phyloP scores from a whole-genome alignment of 306 rosid species.

The Glycine soja region DNA sequence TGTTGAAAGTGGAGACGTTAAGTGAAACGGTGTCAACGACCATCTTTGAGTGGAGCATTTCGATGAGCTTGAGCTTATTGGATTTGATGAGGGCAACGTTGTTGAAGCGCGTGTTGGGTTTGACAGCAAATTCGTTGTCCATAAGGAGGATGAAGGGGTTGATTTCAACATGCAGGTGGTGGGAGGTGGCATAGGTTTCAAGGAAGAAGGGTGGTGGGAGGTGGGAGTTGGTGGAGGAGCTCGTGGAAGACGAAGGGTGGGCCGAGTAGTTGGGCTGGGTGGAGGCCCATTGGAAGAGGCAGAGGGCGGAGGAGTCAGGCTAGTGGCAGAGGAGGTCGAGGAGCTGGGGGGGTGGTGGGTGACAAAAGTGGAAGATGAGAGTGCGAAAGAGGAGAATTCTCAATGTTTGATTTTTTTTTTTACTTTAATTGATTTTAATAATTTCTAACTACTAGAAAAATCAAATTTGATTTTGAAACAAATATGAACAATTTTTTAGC shows the following conservation, averaged over 20 bases:
- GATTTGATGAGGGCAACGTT: conserved; percentile 70
- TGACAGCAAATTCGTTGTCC: conserved; percentile 66
- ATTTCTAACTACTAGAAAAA: too few species aligned
- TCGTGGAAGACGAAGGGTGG: conserved; percentile 59
- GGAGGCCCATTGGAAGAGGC: conserved; percentile 74
- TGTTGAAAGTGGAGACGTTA: conserved; percentile 73
- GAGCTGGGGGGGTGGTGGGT: conserved; percentile 74
- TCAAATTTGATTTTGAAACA: too few species aligned
- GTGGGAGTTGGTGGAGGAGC: conserved; percentile 65
- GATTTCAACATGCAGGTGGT: conserved; percentile 51
- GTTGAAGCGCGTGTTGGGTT: conserved; percentile 66
- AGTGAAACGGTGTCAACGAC: conserved; percentile 57
- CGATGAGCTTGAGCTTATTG: conserved; percentile 74
- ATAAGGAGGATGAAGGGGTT: conserved; percentile 48
- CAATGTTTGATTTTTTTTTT: too few species aligned
- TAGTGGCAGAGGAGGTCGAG: conserved; percentile 73
- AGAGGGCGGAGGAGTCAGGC: conserved; percentile 68
- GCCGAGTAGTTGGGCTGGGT: conserved; percentile 72
- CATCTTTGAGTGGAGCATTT: conserved; percentile 67
- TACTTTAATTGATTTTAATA: too few species aligned
- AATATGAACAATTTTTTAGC: too few species aligned
- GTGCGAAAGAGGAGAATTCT: neutral
- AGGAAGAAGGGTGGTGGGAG: conserved; percentile 52
- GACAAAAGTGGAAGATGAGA: conserved; percentile 44
- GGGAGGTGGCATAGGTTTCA: conserved; percentile 48